Conservation (phyloP, 2,329 filamentous ascomycete genomes). For the Didymella pomorum region DNA sequence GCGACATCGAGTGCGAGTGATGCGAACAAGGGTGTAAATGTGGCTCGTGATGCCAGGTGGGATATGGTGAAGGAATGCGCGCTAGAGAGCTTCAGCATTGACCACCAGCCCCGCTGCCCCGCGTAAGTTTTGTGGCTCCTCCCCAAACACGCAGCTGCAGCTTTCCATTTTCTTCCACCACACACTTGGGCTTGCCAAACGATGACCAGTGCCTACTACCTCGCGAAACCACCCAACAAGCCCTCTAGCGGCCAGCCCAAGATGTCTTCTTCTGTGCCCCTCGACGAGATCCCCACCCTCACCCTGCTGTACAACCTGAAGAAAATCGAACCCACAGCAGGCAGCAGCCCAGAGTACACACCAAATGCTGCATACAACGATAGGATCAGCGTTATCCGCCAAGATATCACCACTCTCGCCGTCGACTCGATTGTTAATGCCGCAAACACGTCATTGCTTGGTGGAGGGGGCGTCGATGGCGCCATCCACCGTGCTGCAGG, state of each 20-base stretch:
- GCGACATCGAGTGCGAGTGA: no score
- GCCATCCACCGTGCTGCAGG: slow-evolving; percentile 88
- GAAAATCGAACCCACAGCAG: slow-evolving; percentile 53
- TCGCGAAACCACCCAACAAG: slow-evolving; percentile 27
- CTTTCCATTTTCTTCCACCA: not conserved
- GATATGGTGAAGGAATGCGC: not conserved
- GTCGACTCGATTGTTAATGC: slow-evolving; percentile 93
- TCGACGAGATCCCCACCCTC: slow-evolving; percentile 68
- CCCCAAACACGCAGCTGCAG: not conserved
- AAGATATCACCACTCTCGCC: slow-evolving; percentile 81
- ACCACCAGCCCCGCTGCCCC: slow-evolving; percentile 3
- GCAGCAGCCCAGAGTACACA: slow-evolving; percentile 19
- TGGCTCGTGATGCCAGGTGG: not conserved
- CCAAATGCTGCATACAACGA: slow-evolving; percentile 61
- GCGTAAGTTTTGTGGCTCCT: not conserved
- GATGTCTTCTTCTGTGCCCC: slow-evolving; percentile 40
- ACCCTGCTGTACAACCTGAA: slow-evolving; percentile 70
- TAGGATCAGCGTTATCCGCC: slow-evolving; percentile 73
- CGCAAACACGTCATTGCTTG: slow-evolving; percentile 78
- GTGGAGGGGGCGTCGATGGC: slow-evolving; percentile 83
- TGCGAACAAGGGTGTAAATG: no score
- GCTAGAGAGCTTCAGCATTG: slow-evolving; percentile 10
- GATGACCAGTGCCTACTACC: slow-evolving; percentile 38
- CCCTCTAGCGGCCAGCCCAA: slow-evolving; percentile 18
- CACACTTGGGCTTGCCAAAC: slow-evolving; percentile 2